Percentiles rank a stretch among this genome's conserved stretches.
Conservation (phyloP, 768 basidiomycete genomes). For the Agaricus subrufescens region DNA sequence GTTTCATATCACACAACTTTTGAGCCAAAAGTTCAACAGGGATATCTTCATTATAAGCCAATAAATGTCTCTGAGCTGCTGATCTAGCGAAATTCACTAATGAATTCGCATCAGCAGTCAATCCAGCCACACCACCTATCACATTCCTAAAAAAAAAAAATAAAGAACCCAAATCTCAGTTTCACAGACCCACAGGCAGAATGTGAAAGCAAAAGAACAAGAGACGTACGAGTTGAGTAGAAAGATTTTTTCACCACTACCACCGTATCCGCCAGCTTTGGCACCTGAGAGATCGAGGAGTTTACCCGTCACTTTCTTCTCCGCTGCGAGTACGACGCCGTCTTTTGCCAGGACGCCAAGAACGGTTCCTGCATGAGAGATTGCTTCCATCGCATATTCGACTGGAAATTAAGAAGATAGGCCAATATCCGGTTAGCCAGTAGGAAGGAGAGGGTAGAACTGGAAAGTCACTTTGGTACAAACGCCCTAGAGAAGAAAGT, state of each 20-base stretch:
- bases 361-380: slow-evolving; percentile 92
- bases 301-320: slow-evolving; percentile 99
- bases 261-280: slow-evolving; percentile 88
- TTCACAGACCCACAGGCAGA: not conserved
- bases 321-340: slow-evolving; percentile 87
- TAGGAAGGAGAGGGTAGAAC: not conserved
- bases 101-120: slow-evolving; percentile 97
- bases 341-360: slow-evolving; percentile 89
- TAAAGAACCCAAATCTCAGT: not conserved
- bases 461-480: slow-evolving; percentile 77
- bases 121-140: slow-evolving; percentile 90
- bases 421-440: not conserved
- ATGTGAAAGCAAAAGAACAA: slow-evolving; percentile 11
- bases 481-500: slow-evolving; percentile 59
- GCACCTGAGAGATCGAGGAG: slow-evolving; percentile 85
- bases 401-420: slow-evolving; percentile 42
- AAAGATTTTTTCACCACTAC: slow-evolving; percentile 98
- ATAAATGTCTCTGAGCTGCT: slow-evolving; percentile 84
- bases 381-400: slow-evolving; percentile 99
- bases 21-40: slow-evolving; percentile 96
- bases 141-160: slow-evolving; percentile 67
- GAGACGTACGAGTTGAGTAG: slow-evolving; percentile 76
- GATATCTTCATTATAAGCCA: slow-evolving; percentile 94
- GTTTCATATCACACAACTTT: slow-evolving; percentile 93
- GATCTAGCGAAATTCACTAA: slow-evolving; percentile 91